phyloP scores from a whole-genome alignment of 2,329 filamentous ascomycete genomes.

The Chaetomiaceae sp. region DNA sequence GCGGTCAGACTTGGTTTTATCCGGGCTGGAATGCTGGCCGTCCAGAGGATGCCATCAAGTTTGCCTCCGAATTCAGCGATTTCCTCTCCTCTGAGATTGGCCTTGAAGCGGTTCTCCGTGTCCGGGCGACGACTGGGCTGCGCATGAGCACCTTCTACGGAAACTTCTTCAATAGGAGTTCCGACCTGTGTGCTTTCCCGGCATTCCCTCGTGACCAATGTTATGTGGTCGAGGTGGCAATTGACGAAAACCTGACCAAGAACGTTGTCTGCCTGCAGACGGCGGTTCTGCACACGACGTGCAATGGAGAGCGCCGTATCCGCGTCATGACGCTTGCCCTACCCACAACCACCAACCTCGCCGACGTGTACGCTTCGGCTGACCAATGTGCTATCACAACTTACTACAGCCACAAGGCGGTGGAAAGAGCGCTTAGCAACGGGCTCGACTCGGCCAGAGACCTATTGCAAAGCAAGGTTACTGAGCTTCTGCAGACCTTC shows the following conservation, averaged over 20 bases:
- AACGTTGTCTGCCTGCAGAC: conserved; percentile 90
- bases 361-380: conserved; percentile 89
- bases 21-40: conserved; percentile 95
- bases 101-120: conserved; percentile 89
- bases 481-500: conserved; percentile 91
- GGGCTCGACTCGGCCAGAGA: conserved; percentile 89
- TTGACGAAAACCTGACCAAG: conserved; percentile 90
- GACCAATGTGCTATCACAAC: conserved; percentile 90
- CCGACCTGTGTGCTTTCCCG: conserved; percentile 95
- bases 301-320: conserved; percentile 93
- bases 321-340: conserved; percentile 89
- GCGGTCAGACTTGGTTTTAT: conserved; percentile 97
- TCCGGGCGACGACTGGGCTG: conserved; percentile 88
- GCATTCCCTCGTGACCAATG: conserved; percentile 96
- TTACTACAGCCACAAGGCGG: conserved; percentile 96
- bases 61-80: conserved; percentile 93
- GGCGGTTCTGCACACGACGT: conserved; percentile 93
- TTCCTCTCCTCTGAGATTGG: conserved; percentile 96
- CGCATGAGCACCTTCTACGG: conserved; percentile 98
- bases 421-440: conserved; percentile 79
- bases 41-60: conserved; percentile 94
- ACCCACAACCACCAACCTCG: conserved; percentile 85
- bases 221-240: conserved; percentile 96
- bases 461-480: conserved; percentile 83
- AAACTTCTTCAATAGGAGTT: conserved; percentile 98